These are phyloP conservation scores for Erysiphe neolycopersici DNA, from an alignment of 2,329 filamentous ascomycete genomes.

Conservation along the genomic window DNA sequence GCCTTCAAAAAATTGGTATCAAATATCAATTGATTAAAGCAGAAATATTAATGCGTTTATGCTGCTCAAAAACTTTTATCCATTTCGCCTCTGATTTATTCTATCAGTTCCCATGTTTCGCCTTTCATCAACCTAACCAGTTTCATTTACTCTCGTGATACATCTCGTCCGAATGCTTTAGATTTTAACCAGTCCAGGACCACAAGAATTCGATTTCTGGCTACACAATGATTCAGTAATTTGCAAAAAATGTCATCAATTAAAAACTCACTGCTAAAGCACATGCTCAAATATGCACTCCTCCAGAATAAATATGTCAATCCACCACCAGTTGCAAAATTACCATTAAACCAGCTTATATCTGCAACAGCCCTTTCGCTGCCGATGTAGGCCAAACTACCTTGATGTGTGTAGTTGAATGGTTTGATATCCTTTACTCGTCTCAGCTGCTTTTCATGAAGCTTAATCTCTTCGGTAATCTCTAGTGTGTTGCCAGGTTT, in stretches of 20 bases:
- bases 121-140: background rate
- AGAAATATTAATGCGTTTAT: too few species aligned
- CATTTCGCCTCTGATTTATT: too few species aligned
- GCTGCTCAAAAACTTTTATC: too few species aligned
- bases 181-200: slow-evolving; percentile 91
- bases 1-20: too few species aligned
- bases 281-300: slow-evolving; percentile 96
- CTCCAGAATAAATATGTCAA: slow-evolving; percentile 97
- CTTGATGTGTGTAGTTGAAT: slow-evolving; percentile 97
- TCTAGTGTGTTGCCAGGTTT: slow-evolving; percentile 38
- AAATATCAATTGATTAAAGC: too few species aligned
- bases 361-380: slow-evolving; percentile 95
- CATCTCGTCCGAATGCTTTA: slow-evolving; percentile 85
- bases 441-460: slow-evolving; percentile 61
- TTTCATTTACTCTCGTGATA: slow-evolving; percentile 44
- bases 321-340: slow-evolving; percentile 76
- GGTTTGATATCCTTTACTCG: slow-evolving; percentile 87
- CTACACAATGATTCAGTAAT: slow-evolving; percentile 17
- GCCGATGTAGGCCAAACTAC: slow-evolving; percentile 88
- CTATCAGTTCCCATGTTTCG: too few species aligned
- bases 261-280: slow-evolving; percentile 79
- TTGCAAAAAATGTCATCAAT: background rate
- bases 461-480: slow-evolving; percentile 49
- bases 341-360: slow-evolving; percentile 91
- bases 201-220: slow-evolving; percentile 82